Percentiles rank a stretch among this genome's conserved stretches.
phyloP scores from a whole-genome alignment of 441 rosid genomes.

The Macaranga tanarius region DNA sequence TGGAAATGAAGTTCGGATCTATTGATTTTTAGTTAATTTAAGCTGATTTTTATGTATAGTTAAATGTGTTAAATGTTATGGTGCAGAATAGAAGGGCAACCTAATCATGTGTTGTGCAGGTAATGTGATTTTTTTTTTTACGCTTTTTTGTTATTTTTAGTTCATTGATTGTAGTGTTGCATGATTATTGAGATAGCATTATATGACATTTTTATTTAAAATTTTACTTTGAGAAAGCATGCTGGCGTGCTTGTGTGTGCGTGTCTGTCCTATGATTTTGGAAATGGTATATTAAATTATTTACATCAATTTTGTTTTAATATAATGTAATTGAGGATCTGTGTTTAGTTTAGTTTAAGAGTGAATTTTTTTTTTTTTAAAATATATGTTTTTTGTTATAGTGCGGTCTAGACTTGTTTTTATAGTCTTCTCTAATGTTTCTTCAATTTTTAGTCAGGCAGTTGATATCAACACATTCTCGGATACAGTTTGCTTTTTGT shows the following conservation, averaged over 20 bases:
- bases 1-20: not conserved
- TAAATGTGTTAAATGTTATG: slow-evolving; percentile 6
- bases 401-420: not conserved
- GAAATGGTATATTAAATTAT: too few relatives aligned
- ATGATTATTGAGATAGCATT: too few relatives aligned
- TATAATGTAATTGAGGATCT: not conserved
- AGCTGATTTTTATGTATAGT: too few relatives aligned
- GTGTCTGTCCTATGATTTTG: too few relatives aligned
- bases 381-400: not conserved
- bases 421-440: not conserved
- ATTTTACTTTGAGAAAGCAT: too few relatives aligned
- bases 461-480: slow-evolving; percentile 42
- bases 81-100: slow-evolving; percentile 79
- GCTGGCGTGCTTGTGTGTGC: too few relatives aligned
- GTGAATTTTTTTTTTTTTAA: too few relatives aligned
- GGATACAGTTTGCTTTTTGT: slow-evolving; percentile 83
- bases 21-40: not conserved
- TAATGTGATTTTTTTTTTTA: slow-evolving; percentile 16
- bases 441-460: slow-evolving; percentile 2
- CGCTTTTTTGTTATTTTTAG: not conserved
- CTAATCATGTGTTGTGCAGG: slow-evolving; percentile 77
- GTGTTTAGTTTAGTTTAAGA: too few relatives aligned
- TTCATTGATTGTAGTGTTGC: too few relatives aligned
- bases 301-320: too few relatives aligned
- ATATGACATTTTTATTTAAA: too few relatives aligned